phyloP scores from a whole-genome alignment of 1,139 yeast genomes.

The Pichia sp. region DNA sequence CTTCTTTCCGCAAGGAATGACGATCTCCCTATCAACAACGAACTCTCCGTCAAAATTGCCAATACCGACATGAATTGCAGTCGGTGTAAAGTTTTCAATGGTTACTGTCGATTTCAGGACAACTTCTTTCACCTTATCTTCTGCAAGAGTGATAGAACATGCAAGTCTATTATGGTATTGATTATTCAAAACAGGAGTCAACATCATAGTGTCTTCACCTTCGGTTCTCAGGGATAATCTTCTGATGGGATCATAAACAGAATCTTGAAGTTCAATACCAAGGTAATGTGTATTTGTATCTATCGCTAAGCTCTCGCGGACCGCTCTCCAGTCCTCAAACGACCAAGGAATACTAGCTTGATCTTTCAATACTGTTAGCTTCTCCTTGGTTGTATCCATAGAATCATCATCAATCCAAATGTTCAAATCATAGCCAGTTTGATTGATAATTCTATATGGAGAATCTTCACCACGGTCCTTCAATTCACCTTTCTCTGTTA shows the following conservation, averaged over 20 bases:
- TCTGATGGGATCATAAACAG: constrained; percentile 47
- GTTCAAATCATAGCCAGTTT: constrained; percentile 74
- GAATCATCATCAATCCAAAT: constrained; percentile 60
- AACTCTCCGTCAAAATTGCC: constrained; percentile 27
- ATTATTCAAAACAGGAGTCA: constrained; percentile 47
- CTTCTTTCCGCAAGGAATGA: constrained; percentile 46
- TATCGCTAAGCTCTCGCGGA: constrained; percentile 73
- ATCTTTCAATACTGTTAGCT: constrained; percentile 37
- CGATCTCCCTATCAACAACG: constrained; percentile 25
- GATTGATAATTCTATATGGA: constrained; percentile 75
- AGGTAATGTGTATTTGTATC: constrained; percentile 54
- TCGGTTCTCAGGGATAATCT: constrained; percentile 68
- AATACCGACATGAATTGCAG: constrained; percentile 43
- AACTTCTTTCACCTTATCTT: constrained; percentile 73
- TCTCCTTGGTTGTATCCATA: constrained; percentile 16
- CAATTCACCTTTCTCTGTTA: constrained; percentile 41
- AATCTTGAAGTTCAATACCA: constrained; percentile 51
- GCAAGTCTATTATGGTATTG: constrained; percentile 63
- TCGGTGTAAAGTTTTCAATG: constrained; percentile 64
- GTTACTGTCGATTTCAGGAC: constrained; percentile 68
- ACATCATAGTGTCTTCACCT: constrained; percentile 70
- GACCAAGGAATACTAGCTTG: constrained; percentile 70
- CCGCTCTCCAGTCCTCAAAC: constrained; percentile 87
- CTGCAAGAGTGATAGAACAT: constrained; percentile 62
- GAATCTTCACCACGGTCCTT: constrained; percentile 73